Evolutionary conservation across 352 stramenopile genomes (phyloP), one percentile per base, ranked within the genome.

Genomic region (Blastocystis sp.): DNA sequence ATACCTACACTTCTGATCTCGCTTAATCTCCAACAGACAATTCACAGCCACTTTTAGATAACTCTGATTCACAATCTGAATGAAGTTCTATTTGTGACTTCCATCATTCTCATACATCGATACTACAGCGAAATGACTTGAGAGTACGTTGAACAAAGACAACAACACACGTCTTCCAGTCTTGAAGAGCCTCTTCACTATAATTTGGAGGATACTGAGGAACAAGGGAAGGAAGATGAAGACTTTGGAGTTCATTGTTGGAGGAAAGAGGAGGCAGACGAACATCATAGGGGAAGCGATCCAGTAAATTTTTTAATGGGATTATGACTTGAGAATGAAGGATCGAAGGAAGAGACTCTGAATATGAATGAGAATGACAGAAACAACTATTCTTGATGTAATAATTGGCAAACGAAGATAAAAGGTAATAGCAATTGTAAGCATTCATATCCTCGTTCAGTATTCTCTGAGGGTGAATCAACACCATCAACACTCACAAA

Each of bases 21-120:
- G 27, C 5, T 24, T 3, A 19, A 65, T 39, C 71, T 83, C 71
- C 54, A 83, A 32, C 29, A 67, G n/a, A 43, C 46, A 65, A 56
- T 83, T 83, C 43, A 83, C 51, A 14, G 71, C 71, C 12, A 43
- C 39, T 32, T 63, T 32, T 14, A 83, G 49, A 21, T 21, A 35
- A 56, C 32, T 46, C 21, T 83, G 9, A 66, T 83, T 83, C 12
- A 32, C 71, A 12, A 27, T 35, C 11, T 51, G 19, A 14, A 66
- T 9, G 32, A 83, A 46, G 29, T 21, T 32, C 71, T 83, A 66
- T 19, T 14, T 14, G 5, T 51, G 21, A 65, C 21, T 0, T 9
- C 32, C 24, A 21, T n/a, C 6, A 2, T 5, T 32, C 3, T 24
- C 3, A 49, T 24, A 83, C 71, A 21, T 39, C 19, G 24, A 57